Evolutionary conservation across 1,284 basidiomycete genomes (phyloP).

Genomic region (Vanrija sp.): DNA sequence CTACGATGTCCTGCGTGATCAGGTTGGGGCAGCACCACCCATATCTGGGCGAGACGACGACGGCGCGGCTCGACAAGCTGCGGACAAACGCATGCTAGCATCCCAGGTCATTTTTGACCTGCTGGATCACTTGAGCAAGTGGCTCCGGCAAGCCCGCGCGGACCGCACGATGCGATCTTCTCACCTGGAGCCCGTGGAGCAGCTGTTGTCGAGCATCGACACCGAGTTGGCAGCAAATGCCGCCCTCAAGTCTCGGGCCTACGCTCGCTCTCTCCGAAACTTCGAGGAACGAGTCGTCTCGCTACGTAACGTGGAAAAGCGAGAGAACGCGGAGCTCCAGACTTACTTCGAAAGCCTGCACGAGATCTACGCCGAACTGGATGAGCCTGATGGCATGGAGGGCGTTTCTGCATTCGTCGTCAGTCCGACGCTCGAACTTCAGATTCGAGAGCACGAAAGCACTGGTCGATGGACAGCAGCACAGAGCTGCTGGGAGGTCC

Average conservation of each 20-base stretch:
- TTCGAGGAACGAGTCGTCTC: conserved; percentile 74
- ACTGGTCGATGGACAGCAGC: conserved; percentile 97
- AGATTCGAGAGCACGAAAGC: conserved; percentile 97
- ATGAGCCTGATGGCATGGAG: conserved; percentile 99
- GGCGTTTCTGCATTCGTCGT: conserved; percentile 88
- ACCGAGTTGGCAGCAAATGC: conserved; percentile 88
- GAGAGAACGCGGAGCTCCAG: conserved; percentile 57
- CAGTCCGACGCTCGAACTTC: conserved; percentile 87
- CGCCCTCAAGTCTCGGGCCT: conserved; percentile 89
- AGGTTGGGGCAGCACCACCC: conserved; percentile 62
- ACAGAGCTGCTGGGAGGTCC: conserved; percentile 99
- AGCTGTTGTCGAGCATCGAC: conserved; percentile 75
- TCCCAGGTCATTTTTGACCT: conserved; percentile 93
- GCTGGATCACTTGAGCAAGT: conserved; percentile 91
- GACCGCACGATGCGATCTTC: conserved; percentile 52
- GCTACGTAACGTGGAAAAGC: conserved; percentile 53
- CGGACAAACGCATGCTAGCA: conserved; percentile 76
- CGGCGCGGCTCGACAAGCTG: conserved; percentile 4
- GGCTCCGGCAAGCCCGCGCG: conserved; percentile 62
- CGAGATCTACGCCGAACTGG: conserved; percentile 91
- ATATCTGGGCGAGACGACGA: conserved; percentile 48
- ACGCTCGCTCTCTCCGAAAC: conserved; percentile 89
- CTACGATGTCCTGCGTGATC: conserved; percentile 77
- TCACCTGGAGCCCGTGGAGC: conserved; percentile 59
- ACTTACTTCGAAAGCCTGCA: conserved; percentile 87